Evolutionary conservation across 306 rosid genomes (phyloP).

Genomic region (Vigna radiata): DNA sequence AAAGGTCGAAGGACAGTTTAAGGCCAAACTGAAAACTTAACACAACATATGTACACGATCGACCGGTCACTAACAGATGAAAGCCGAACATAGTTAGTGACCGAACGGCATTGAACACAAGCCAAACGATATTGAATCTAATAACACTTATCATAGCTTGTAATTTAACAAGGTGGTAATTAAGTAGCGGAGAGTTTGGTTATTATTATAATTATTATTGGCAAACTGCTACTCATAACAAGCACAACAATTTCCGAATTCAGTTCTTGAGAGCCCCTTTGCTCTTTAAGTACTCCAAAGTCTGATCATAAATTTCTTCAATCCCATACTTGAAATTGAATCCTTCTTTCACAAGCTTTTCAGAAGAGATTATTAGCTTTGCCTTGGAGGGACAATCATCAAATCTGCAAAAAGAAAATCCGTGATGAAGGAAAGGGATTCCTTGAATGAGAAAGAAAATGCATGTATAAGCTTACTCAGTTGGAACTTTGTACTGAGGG

Average conservation of each 20-base stretch:
- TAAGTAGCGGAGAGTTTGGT: not conserved
- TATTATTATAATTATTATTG: not conserved
- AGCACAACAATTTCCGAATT: slow-evolving; percentile 19
- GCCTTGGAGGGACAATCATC: slow-evolving; percentile 65
- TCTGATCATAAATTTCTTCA: slow-evolving; percentile 68
- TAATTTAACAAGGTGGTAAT: slow-evolving; percentile 6
- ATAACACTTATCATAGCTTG: not conserved
- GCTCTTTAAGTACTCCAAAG: slow-evolving; percentile 71
- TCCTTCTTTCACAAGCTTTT: slow-evolving; percentile 79
- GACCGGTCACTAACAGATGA: too few relatives aligned
- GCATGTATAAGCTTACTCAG: slow-evolving; percentile 65
- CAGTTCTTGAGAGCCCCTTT: slow-evolving; percentile 61
- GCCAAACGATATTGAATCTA: too few relatives aligned
- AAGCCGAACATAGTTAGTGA: too few relatives aligned
- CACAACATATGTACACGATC: too few relatives aligned
- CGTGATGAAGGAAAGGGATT: not conserved
- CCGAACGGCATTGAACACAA: too few relatives aligned
- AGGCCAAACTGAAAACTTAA: too few relatives aligned
- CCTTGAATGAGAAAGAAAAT: not conserved
- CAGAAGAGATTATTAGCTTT: slow-evolving; percentile 66
- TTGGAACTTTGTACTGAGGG: slow-evolving; percentile 64
- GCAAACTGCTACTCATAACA: slow-evolving; percentile 12
- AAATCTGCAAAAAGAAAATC: slow-evolving; percentile 59
- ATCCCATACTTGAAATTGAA: slow-evolving; percentile 69
- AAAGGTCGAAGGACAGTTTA: too few relatives aligned